Percentiles rank a stretch among this genome's conserved stretches.
Conservation (phyloP, 805 yeast species). For the Brettanomyces bruxellensis region DNA sequence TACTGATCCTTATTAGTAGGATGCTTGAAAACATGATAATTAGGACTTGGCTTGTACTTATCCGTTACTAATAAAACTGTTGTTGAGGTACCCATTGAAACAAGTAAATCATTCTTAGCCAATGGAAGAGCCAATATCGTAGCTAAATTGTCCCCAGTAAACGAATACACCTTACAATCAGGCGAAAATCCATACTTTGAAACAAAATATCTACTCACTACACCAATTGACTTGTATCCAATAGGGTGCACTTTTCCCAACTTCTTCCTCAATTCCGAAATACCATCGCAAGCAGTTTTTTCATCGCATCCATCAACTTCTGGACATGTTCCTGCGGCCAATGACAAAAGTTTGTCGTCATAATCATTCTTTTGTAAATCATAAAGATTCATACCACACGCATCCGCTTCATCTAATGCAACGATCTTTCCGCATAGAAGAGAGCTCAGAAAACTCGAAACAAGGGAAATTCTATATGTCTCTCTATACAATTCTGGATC, state of each 20-base stretch:
- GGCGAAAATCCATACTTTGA: constrained; percentile 52
- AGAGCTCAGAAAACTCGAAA: constrained; percentile 71
- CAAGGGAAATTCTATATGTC: constrained; percentile 60
- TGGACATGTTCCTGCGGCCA: constrained; percentile 44
- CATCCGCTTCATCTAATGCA: constrained; percentile 73
- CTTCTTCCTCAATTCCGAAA: constrained; percentile 36
- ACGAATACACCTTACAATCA: constrained; percentile 56
- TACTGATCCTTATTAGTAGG: constrained; percentile 69
- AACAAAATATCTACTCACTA: constrained; percentile 51
- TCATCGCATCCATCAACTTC: constrained; percentile 28
- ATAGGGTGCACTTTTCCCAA: constrained; percentile 46
- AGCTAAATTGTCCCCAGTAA: constrained; percentile 89
- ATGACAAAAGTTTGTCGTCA: constrained; percentile 45
- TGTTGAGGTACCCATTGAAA: constrained; percentile 88
- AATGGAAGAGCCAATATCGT: constrained; percentile 79
- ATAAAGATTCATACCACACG: constrained; percentile 88
- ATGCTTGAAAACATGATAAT: constrained; percentile 79
- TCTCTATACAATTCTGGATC: constrained; percentile 42
- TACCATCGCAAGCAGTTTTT: constrained; percentile 20
- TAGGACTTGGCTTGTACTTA: constrained; percentile 65
- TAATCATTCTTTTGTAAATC: constrained; percentile 52
- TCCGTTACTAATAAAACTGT: constrained; percentile 78
- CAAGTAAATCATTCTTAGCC: constrained; percentile 62
- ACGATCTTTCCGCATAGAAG: constrained; percentile 57
- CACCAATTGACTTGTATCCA: constrained; percentile 40